phyloP scores from a whole-genome alignment of 495 filamentous ascomycete species.

The Lasiosphaeris hirsuta region DNA sequence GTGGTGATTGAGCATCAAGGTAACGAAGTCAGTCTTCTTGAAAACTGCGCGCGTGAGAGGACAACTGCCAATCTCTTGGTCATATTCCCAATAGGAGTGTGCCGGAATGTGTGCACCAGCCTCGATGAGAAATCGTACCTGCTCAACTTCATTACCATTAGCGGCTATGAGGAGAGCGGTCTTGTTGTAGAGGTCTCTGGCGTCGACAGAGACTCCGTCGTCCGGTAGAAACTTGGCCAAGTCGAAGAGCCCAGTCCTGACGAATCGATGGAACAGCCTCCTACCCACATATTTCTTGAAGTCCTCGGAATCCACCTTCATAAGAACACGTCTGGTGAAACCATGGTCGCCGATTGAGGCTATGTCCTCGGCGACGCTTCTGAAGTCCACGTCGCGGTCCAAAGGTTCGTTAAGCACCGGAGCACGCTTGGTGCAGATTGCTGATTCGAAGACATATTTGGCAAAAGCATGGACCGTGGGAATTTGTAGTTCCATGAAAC shows the following conservation, averaged over 20 bases:
- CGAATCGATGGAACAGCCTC: neutral
- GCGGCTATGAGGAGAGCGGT: neutral
- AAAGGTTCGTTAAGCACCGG: neutral
- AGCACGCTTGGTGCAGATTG: neutral
- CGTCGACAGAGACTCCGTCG: neutral
- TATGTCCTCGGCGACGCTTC: conserved; percentile 1
- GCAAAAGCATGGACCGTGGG: conserved; percentile 8
- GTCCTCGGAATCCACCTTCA: neutral
- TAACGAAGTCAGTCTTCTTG: neutral
- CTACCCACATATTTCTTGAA: neutral
- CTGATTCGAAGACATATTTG: conserved; percentile 2
- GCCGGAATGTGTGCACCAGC: neutral
- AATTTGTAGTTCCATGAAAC: conserved; percentile 1
- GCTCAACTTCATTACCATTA: neutral
- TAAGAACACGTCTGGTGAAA: neutral
- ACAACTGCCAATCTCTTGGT: neutral
- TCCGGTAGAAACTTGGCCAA: neutral
- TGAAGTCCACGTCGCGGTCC: neutral
- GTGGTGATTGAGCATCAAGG: conserved; percentile 1
- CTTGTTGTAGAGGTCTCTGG: neutral
- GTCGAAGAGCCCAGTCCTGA: neutral
- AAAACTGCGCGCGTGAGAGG: neutral
- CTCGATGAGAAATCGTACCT: neutral
- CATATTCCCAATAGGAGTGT: neutral
- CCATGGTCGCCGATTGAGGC: neutral